Evolutionary conservation across 306 rosid genomes (phyloP).

Genomic region (Dryas alaskensis): DNA sequence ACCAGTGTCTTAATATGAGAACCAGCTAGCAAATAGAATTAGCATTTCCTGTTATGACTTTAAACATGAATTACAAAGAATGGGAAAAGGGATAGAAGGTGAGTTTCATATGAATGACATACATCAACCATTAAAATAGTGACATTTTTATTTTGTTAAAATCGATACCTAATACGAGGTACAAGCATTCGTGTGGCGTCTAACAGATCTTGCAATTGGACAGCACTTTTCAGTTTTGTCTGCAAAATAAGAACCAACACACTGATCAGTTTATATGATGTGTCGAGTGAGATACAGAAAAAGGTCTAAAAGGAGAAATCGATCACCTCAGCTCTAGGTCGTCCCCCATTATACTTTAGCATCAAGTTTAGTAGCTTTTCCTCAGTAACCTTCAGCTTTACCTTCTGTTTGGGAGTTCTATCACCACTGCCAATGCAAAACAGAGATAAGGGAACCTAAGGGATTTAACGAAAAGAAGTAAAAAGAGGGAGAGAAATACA

Average conservation of each 20-base stretch:
- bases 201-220: conserved; percentile 93
- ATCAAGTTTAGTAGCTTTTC: conserved; percentile 83
- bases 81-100: conserved; percentile 9
- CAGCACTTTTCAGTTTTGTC: conserved; percentile 96
- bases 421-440: conserved; percentile 74
- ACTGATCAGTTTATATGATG: conserved; percentile 24
- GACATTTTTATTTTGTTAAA: background rate
- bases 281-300: conserved; percentile 9
- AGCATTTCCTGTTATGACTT: conserved; percentile 13
- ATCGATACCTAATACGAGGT: conserved; percentile 72
- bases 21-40: conserved; percentile 10
- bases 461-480: conserved; percentile 11
- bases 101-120: background rate
- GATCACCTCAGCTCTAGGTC: conserved; percentile 81
- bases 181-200: conserved; percentile 96
- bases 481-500: conserved; percentile 19
- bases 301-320: conserved; percentile 18
- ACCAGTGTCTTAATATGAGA: conserved; percentile 13
- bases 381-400: conserved; percentile 91
- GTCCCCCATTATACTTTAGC: conserved; percentile 93
- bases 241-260: conserved; percentile 36
- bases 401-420: conserved; percentile 99
- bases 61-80: conserved; percentile 1
- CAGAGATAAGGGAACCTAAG: conserved; percentile 26
- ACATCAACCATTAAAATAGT: background rate